Conservation (phyloP, 2,329 filamentous ascomycete genomes). For the Paecilomyces variotii region DNA sequence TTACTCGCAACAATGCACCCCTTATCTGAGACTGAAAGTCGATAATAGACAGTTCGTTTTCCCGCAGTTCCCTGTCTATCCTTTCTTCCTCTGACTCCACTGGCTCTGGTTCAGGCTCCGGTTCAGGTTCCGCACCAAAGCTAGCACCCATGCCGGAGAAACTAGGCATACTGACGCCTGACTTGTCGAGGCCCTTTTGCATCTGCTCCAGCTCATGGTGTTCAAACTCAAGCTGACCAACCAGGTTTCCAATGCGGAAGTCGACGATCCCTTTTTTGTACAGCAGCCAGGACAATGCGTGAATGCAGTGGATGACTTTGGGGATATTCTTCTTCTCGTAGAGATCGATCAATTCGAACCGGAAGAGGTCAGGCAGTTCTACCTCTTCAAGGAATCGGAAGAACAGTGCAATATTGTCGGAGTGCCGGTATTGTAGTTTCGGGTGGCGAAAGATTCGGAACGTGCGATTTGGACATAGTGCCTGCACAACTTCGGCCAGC, state of each 20-base stretch:
- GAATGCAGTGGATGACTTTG: constrained; percentile 98
- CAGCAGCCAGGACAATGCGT: constrained; percentile 93
- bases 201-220: constrained; percentile 95
- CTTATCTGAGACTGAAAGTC: constrained; percentile 84
- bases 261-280: constrained; percentile 91
- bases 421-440: constrained; percentile 87
- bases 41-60: constrained; percentile 62
- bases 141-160: constrained; percentile 96
- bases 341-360: constrained; percentile 92
- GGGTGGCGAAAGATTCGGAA: constrained; percentile 78
- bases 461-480: constrained; percentile 68
- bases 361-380: constrained; percentile 87
- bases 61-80: constrained; percentile 69
- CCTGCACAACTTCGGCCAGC: constrained; percentile 85
- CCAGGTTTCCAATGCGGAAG: constrained; percentile 92
- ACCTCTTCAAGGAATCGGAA: constrained; percentile 89
- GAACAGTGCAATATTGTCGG: constrained; percentile 95
- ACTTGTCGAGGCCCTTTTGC: constrained; percentile 92
- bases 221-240: constrained; percentile 94
- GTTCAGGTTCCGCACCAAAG: constrained; percentile 77
- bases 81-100: constrained; percentile 85
- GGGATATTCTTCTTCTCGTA: constrained; percentile 99
- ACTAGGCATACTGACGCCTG: constrained; percentile 91
- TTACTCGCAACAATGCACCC: constrained; percentile 69
- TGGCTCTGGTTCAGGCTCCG: constrained; percentile 62